Conservation (phyloP, 352 stramenopile species). For the Phytopythium mirpurense region DNA sequence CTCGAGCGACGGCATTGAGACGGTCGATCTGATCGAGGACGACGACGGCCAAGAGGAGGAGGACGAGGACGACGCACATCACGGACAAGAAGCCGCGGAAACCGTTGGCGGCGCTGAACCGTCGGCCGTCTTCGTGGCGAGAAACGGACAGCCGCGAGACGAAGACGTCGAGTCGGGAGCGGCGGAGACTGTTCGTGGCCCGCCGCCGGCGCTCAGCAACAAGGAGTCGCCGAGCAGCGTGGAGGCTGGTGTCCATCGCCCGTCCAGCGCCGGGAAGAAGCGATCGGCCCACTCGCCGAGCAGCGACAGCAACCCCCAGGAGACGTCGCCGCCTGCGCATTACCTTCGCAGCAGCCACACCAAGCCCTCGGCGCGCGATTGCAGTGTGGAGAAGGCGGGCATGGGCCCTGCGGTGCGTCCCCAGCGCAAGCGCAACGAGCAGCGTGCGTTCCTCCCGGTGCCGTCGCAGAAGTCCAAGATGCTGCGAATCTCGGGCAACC, state of each 20-base stretch:
- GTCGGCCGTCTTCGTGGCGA: slow-evolving; percentile 5
- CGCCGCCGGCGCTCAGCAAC: not conserved
- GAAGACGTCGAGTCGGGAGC: slow-evolving; percentile 1
- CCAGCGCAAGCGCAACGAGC: slow-evolving; percentile 35
- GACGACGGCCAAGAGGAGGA: slow-evolving; percentile 14
- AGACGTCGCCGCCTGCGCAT: slow-evolving; percentile 1
- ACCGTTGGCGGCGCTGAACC: not conserved
- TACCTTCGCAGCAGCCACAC: not conserved
- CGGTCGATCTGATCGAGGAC: slow-evolving; percentile 18
- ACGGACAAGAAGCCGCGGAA: not conserved
- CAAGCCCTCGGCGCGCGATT: slow-evolving; percentile 23
- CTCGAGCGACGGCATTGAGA: slow-evolving; percentile 9
- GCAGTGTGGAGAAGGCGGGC: slow-evolving; percentile 18
- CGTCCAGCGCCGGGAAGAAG: not conserved
- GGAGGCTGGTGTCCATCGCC: not conserved
- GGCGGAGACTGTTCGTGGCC: slow-evolving; percentile 2
- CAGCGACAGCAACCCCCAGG: slow-evolving; percentile 3
- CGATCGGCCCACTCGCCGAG: not conserved
- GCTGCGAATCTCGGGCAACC: slow-evolving; percentile 27
- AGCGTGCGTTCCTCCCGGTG: slow-evolving; percentile 37
- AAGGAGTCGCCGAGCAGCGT: slow-evolving; percentile 5
- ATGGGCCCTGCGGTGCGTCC: slow-evolving; percentile 22
- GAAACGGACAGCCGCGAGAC: slow-evolving; percentile 5
- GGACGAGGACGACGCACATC: slow-evolving; percentile 12
- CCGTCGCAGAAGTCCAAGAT: slow-evolving; percentile 43